Conservation (phyloP, 345 rosid genomes). For the Sapria himalayana region DNA sequence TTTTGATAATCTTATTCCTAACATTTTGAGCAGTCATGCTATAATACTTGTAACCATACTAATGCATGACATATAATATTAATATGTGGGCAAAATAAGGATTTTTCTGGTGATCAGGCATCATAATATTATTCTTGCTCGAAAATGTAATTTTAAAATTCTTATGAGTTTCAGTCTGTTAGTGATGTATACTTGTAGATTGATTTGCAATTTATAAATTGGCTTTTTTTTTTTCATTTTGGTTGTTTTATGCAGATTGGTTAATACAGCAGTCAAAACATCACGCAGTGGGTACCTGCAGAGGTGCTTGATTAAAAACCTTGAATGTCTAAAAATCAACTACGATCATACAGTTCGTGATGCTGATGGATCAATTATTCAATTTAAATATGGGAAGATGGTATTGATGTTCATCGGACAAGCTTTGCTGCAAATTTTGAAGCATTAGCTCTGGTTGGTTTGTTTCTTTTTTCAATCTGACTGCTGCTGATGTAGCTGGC, state of each 20-base stretch:
- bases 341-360: slow-evolving; percentile 96
- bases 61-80: no score
- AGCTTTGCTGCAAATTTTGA: slow-evolving; percentile 63
- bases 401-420: slow-evolving; percentile 80
- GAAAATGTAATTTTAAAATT: no score
- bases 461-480: slow-evolving; percentile 5
- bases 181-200: no score
- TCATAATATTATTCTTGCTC: no score
- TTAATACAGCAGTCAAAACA: slow-evolving; percentile 96
- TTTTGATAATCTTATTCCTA: no score
- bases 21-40: no score
- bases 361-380: slow-evolving; percentile 81
- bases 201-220: neutral
- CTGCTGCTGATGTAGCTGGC: no score
- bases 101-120: no score
- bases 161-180: no score
- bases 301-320: slow-evolving; percentile 90
- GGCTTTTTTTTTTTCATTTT: slow-evolving; percentile 6
- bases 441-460: slow-evolving; percentile 33
- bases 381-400: slow-evolving; percentile 96
- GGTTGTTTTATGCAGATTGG: slow-evolving; percentile 34
- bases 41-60: no score
- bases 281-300: slow-evolving; percentile 99
- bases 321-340: slow-evolving; percentile 67
- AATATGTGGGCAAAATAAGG: no score